Base-by-base conservation (phyloP, 2,329 filamentous ascomycete genomes). In the Clonostachys sp. region DNA sequence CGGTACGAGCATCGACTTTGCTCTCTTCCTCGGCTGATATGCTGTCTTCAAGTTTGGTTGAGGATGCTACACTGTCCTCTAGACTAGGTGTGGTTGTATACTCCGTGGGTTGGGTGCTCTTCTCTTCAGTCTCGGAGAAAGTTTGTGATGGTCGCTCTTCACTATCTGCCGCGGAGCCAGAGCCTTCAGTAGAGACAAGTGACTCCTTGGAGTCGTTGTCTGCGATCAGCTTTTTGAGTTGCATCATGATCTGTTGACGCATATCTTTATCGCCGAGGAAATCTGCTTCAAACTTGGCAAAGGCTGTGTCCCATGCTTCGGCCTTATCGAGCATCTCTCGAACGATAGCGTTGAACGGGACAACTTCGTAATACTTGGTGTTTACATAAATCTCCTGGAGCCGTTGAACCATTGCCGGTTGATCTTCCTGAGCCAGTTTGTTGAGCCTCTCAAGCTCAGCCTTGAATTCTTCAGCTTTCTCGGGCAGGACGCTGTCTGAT, bases 201-300 rank as follows among this genome's bases (percentile, higher is more conserved):
- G 88, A 87, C 49, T 89, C 85, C 50, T 87, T 86, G 4, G 89
- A 91, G 53, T 91, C 89, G 57, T 91, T 87, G 62, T 97, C 91
- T 8, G 92, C 82, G 61, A 99, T 99, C 63, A 99, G 89, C 63
- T 95, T 96, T 62, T 89, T 92, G 48, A 99, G 74, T 62, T 99
- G 95, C 51, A 96, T 78, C 49, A 92, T 90, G 12, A 94, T 95
- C 51, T 99, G 73, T 58, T 94, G 84, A 52, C 91, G 82, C 59
- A 99, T 95, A 68, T 99, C 94, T 60, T 95, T 97, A 64, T 99
- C 95, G 0, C 92, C 92, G 57, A 99, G 86, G 68, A 92, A 99
- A 57, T 95, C 88, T 41, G 84, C 82, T 62, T 99, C 95, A 50
- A 99, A 97, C 47, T 94, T 87, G 48, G 83, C 78, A 68, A 99